Conservation (phyloP, 2,329 filamentous ascomycete species). For the Dactylellina parvicollis region DNA sequence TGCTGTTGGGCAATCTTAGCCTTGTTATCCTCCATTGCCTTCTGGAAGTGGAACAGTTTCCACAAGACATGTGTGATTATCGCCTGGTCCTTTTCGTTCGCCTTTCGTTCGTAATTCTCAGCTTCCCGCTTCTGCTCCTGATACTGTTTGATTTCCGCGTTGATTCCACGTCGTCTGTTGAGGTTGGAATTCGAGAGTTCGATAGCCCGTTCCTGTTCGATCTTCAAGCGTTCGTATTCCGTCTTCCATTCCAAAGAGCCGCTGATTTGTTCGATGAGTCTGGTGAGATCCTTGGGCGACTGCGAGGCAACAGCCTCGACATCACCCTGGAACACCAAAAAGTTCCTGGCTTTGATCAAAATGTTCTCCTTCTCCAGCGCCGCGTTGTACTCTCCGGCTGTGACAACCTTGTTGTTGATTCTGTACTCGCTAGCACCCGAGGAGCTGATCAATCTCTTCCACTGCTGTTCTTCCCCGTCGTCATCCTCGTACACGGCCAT, state of each 20-base stretch:
- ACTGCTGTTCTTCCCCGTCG: conserved; percentile 84
- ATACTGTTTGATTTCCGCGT: conserved; percentile 97
- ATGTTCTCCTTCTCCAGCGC: conserved; percentile 94
- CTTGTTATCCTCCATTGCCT: conserved; percentile 89
- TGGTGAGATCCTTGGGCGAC: conserved; percentile 90
- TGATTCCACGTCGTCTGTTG: conserved; percentile 89
- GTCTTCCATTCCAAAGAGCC: conserved; percentile 93
- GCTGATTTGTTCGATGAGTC: conserved; percentile 95
- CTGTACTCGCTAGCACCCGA: conserved; percentile 92
- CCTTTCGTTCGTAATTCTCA: conserved; percentile 90
- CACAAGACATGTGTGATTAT: conserved; percentile 93
- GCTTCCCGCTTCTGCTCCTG: conserved; percentile 96
- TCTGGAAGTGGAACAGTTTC: conserved; percentile 96
- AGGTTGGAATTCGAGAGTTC: conserved; percentile 91
- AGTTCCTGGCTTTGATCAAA: conserved; percentile 96
- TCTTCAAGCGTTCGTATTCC: conserved; percentile 91
- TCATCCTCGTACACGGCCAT: conserved; percentile 99
- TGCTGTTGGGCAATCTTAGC: conserved; percentile 91
- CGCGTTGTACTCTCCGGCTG: conserved; percentile 91
- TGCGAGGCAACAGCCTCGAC: conserved; percentile 97
- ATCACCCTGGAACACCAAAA: conserved; percentile 97
- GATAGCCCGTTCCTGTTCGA: conserved; percentile 82
- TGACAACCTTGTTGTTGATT: conserved; percentile 91
- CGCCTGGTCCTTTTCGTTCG: conserved; percentile 87
- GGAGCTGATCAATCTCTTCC: conserved; percentile 93